A percentile compares a stretch with the other conserved stretches of the same genome.
Evolutionary conservation across 768 basidiomycete species (phyloP).

Genomic region (Pleurotus pulmonarius): DNA sequence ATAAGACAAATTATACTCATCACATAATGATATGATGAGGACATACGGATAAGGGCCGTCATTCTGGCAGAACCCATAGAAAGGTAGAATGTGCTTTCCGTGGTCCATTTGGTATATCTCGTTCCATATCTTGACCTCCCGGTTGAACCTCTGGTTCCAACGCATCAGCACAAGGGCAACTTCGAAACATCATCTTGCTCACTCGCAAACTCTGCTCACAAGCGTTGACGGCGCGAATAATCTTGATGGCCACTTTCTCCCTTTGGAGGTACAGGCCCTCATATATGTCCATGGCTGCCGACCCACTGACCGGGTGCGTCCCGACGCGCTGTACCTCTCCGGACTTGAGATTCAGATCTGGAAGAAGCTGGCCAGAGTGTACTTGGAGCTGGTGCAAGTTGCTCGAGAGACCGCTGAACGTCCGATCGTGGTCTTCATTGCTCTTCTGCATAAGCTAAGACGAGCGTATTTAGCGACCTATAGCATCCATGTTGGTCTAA

Average conservation of each 20-base stretch:
- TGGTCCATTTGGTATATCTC: conserved; percentile 31
- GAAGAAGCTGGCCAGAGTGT: conserved; percentile 41
- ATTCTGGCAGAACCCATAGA: conserved; percentile 53
- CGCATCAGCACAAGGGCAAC: not conserved
- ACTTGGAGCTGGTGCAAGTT: conserved; percentile 51
- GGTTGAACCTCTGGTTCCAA: conserved; percentile 39
- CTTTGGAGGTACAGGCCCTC: conserved; percentile 51
- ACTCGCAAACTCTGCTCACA: conserved; percentile 42
- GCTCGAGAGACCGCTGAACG: conserved; percentile 40
- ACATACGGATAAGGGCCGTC: conserved; percentile 55
- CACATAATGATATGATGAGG: not conserved
- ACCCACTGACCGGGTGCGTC: conserved; percentile 46
- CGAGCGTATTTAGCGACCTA: not conserved
- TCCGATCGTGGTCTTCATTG: conserved; percentile 21
- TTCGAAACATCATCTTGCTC: conserved; percentile 8
- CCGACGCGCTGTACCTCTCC: conserved; percentile 51
- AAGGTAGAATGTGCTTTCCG: conserved; percentile 50
- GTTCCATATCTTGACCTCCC: conserved; percentile 50
- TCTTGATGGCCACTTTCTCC: conserved; percentile 57
- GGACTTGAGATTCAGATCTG: conserved; percentile 44
- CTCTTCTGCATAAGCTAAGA: conserved; percentile 30
- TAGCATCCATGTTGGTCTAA: not conserved
- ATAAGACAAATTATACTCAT: conserved; percentile 1
- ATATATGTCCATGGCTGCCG: conserved; percentile 49
- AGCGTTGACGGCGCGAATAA: conserved; percentile 47